Base-by-base conservation (phyloP, 1,284 basidiomycete genomes). In the Cutaneotrichosporon sp. region DNA sequence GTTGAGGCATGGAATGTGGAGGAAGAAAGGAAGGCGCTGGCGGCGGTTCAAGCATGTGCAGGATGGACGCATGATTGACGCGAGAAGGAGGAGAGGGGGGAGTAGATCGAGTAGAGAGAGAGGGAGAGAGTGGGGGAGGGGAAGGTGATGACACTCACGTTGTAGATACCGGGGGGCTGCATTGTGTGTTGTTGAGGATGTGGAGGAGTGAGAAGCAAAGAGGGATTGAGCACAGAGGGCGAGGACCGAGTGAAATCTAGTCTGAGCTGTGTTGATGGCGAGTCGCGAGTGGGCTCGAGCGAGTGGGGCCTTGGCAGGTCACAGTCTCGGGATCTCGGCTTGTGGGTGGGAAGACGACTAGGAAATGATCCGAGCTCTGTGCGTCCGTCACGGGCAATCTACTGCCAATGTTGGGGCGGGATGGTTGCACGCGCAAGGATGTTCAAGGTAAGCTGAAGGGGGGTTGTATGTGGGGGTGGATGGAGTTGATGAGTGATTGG, bases 131-230 rank as follows among this genome's bases (percentile, higher is more conserved):
- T 4, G 4, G 18, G 14, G 16, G 25, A 38, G 24, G 42, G 36
- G 27, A 27, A 13, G 13, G 13, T 38, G 45, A 58, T 20, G 13
- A 18, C 8, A 70, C 73, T 65, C 62, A 75, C 73, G 59, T 73
- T 75, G 61, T 75, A 75, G 38, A 75, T 75, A 18, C 67, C 71
- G n/a, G 73, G 72, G 4, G 73, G 71, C 58, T 75, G 73, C 73
- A 75, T 75, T 34, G 33, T 56, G 62, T 54, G 55, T 42, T 34
- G 51, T 36, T 18, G 29, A 31, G 11, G 42, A 22, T 4, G 29
- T 4, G 36, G 34, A 43, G 20, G 34, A 8, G 36, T 43, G 36
- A 43, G 18, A 29, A 31, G 16, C 22, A 24, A 5, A 24, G 29
- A 20, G 54, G 13, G 27, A 10, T n/a, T 43, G 47, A 50, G 47